These are phyloP conservation scores for Monosporascus sp. DNA, from an alignment of 2,329 filamentous ascomycete species.

Conservation along the genomic window DNA sequence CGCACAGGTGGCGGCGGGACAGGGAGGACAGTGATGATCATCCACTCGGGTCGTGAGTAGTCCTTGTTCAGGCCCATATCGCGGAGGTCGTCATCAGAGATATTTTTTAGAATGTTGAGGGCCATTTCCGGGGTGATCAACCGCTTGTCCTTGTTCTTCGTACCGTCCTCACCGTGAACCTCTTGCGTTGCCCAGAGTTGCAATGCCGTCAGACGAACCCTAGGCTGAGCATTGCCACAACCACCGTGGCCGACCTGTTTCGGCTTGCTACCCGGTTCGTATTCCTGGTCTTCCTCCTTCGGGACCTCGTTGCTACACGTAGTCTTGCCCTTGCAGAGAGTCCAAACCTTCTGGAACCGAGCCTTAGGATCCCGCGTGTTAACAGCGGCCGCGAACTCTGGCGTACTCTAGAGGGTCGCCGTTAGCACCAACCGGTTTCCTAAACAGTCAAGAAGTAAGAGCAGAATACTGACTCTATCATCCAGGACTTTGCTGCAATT, in stretches of 20 bases:
- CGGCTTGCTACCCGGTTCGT: constrained; percentile 53
- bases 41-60: constrained; percentile 96
- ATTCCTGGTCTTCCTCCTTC: constrained; percentile 64
- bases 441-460: constrained; percentile 45
- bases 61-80: constrained; percentile 91
- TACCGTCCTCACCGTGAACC: constrained; percentile 70
- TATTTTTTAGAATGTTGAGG: constrained; percentile 79
- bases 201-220: constrained; percentile 80
- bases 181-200: constrained; percentile 75
- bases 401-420: constrained; percentile 63
- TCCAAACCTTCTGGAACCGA: constrained; percentile 90
- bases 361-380: constrained; percentile 85
- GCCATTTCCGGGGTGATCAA: constrained; percentile 79
- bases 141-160: constrained; percentile 71
- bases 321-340: constrained; percentile 82
- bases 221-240: constrained; percentile 86
- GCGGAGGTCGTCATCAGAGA: constrained; percentile 73
- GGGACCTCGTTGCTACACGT: constrained; percentile 76
- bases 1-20: constrained; percentile 94
- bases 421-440: constrained; percentile 57
- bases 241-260: constrained; percentile 70
- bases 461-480: constrained; percentile 88
- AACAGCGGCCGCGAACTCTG: constrained; percentile 77
- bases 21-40: constrained; percentile 91
- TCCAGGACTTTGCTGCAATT: constrained; percentile 97